phyloP scores from a whole-genome alignment of 1,284 basidiomycete species.

The Boletellus sp. region DNA sequence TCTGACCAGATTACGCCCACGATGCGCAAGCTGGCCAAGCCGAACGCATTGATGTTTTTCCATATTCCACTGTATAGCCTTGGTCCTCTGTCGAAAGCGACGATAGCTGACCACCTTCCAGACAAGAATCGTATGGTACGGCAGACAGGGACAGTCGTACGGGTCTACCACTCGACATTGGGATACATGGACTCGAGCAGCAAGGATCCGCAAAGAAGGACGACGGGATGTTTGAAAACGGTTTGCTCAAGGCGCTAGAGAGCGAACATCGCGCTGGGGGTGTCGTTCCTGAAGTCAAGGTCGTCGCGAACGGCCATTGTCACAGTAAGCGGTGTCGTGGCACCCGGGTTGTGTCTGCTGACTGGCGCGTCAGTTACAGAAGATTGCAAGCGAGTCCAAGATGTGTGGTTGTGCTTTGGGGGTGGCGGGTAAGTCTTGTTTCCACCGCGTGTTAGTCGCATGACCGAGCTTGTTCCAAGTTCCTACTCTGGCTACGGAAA shows the following conservation, averaged over 20 bases:
- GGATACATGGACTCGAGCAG: constrained; percentile 56
- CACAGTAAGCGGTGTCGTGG: constrained; percentile 52
- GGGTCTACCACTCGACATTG: constrained; percentile 62
- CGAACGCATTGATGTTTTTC: constrained; percentile 93
- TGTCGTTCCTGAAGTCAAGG: constrained; percentile 68
- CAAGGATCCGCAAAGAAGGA: constrained; percentile 67
- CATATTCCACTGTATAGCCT: constrained; percentile 83
- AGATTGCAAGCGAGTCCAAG: constrained; percentile 80
- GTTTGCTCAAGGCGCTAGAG: constrained; percentile 63
- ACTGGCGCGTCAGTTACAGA: constrained; percentile 63
- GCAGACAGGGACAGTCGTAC: constrained; percentile 59
- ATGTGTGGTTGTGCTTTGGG: constrained; percentile 93
- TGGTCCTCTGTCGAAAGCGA: constrained; percentile 2
- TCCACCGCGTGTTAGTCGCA: not conserved
- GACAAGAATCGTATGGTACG: constrained; percentile 57
- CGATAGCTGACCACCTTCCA: constrained; percentile 22
- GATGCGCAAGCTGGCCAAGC: constrained; percentile 69
- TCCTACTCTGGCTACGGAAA: constrained; percentile 85
- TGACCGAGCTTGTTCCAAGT: constrained; percentile 33
- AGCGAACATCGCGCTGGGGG: constrained; percentile 54
- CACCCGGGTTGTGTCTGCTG: constrained; percentile 8
- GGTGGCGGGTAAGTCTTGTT: constrained; percentile 68
- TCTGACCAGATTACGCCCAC: constrained; percentile 53
- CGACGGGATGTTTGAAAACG: constrained; percentile 80
- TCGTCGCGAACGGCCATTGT: constrained; percentile 83